Conservation (phyloP, 2,329 filamentous ascomycete species). For the Monosporascus sp. region DNA sequence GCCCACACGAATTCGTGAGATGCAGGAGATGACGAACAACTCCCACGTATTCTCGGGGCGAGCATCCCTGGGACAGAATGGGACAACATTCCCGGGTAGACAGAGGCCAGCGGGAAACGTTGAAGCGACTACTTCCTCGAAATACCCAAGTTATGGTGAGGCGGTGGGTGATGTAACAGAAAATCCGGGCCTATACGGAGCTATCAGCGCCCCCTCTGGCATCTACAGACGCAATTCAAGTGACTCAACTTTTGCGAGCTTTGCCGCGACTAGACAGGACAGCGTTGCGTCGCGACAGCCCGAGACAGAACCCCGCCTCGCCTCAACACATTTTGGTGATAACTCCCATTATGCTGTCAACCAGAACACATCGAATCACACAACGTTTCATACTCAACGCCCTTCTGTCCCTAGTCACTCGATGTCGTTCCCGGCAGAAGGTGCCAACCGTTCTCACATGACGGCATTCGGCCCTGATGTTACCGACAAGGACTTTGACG, state of each 20-base stretch:
- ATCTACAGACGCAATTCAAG: constrained; percentile 22
- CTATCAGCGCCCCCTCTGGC: constrained; percentile 4
- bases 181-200: constrained; percentile 9
- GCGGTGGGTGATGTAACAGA: constrained; percentile 21
- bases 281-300: constrained; percentile 14
- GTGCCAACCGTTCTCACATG: constrained; percentile 7
- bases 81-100: constrained; percentile 26
- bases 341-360: constrained; percentile 11
- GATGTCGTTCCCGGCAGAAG: constrained; percentile 13
- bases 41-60: constrained; percentile 42
- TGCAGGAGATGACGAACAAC: constrained; percentile 39
- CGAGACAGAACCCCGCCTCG: constrained; percentile 11
- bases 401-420: constrained; percentile 15
- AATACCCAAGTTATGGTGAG: constrained; percentile 25
- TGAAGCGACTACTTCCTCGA: constrained; percentile 40
- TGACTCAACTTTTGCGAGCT: constrained; percentile 12
- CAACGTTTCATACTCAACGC: constrained; percentile 13
- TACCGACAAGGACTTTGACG: constrained; percentile 31
- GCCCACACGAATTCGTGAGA: constrained; percentile 50
- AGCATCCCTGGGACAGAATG: constrained; percentile 39
- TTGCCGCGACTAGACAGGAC: constrained; percentile 11
- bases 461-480: constrained; percentile 25
- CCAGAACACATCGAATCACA: constrained; percentile 7
- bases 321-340: constrained; percentile 13
- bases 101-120: constrained; percentile 33